These are phyloP conservation scores for Monosporascus sp. DNA, from an alignment of 2,329 filamentous ascomycete species.

Conservation along the genomic window DNA sequence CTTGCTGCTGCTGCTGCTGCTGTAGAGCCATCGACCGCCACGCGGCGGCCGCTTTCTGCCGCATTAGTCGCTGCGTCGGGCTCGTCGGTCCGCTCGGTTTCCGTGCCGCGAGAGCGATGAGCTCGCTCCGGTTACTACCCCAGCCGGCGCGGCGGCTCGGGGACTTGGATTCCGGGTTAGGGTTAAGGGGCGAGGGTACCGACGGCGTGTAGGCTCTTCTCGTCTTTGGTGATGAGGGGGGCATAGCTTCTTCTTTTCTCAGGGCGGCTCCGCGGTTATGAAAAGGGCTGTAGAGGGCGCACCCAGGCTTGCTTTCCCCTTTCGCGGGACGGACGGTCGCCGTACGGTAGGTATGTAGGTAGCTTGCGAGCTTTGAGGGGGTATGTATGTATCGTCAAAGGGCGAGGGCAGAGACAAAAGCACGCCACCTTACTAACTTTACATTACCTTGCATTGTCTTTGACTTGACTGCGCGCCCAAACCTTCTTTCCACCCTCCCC, in stretches of 20 bases:
- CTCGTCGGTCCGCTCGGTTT: conserved; percentile 24
- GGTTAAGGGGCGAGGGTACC: neutral
- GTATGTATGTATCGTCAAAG: neutral
- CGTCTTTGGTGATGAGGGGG: neutral
- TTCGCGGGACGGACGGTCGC: no score
- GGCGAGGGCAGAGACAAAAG: no score
- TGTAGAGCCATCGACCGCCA: conserved; percentile 32
- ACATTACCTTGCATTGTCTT: no score
- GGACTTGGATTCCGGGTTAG: neutral
- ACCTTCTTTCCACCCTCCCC: no score
- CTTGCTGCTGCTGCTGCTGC: conserved; percentile 1
- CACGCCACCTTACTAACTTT: no score
- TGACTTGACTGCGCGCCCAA: no score
- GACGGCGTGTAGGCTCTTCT: neutral
- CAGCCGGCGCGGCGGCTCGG: neutral
- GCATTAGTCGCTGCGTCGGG: conserved; percentile 35
- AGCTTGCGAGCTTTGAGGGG: neutral
- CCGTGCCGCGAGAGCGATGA: conserved; percentile 1
- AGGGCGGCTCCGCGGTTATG: no score
- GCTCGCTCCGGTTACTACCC: neutral
- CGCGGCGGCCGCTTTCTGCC: conserved; percentile 36
- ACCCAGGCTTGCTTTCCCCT: no score
- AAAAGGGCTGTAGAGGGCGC: no score
- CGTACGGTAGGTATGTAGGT: neutral
- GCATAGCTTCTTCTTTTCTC: neutral